These are phyloP conservation scores for Noccaea bulbosa DNA, from an alignment of 345 rosid species.

Conservation along the genomic window DNA sequence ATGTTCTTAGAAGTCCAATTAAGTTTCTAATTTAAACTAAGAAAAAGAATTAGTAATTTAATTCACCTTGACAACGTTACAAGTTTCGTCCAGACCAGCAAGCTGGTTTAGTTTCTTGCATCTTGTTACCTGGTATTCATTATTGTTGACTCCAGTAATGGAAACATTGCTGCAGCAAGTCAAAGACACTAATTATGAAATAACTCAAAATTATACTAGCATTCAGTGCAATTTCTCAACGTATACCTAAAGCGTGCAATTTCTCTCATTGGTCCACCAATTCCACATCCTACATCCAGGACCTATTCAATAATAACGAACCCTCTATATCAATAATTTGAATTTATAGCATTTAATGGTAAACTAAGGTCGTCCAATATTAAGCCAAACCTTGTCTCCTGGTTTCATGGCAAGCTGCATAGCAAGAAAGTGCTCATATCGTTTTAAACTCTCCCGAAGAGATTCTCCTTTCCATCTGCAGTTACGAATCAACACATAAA, in stretches of 20 bases:
- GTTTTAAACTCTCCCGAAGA: conserved; percentile 86
- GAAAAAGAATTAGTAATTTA: background rate
- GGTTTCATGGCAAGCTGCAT: conserved; percentile 87
- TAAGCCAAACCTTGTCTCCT: conserved; percentile 65
- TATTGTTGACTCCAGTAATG: conserved; percentile 92
- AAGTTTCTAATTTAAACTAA: background rate
- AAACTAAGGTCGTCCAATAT: too few species aligned
- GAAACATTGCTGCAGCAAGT: conserved; percentile 64
- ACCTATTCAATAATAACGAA: conserved; percentile 53
- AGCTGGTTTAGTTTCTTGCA: conserved; percentile 87
- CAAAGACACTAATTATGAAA: conserved; percentile 1
- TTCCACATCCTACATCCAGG: conserved; percentile 98
- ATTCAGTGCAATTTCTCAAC: background rate
- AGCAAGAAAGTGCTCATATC: conserved; percentile 96
- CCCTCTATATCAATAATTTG: too few species aligned
- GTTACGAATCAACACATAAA: background rate
- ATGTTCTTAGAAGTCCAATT: too few species aligned
- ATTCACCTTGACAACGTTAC: conserved; percentile 86
- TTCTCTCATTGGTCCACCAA: conserved; percentile 99
- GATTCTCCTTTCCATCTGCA: conserved; percentile 91
- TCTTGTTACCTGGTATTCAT: conserved; percentile 95
- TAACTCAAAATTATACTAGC: background rate
- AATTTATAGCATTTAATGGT: too few species aligned
- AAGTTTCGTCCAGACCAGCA: conserved; percentile 86
- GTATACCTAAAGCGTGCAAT: conserved; percentile 84